Percentiles rank a stretch among this genome's conserved stretches.
phyloP scores from a whole-genome alignment of 2,329 filamentous ascomycete species.

The Penicillium sp. region DNA sequence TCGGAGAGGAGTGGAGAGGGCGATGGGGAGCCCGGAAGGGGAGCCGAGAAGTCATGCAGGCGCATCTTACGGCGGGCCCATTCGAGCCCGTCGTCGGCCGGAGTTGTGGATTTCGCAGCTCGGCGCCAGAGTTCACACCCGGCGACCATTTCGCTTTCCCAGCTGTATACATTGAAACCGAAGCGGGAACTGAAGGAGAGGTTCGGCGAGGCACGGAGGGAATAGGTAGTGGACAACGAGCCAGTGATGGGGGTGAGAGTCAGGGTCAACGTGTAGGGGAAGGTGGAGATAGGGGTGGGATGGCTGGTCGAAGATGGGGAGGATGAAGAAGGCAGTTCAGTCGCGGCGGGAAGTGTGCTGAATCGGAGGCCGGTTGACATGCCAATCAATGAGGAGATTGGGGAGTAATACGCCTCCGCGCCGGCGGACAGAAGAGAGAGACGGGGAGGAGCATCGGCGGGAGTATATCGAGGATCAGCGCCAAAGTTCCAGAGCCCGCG shows the following conservation, averaged over 20 bases:
- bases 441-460: slow-evolving; percentile 56
- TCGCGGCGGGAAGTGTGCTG: slow-evolving; percentile 71
- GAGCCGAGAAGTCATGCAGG: slow-evolving; percentile 28
- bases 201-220: slow-evolving; percentile 80
- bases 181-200: slow-evolving; percentile 87
- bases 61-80: slow-evolving; percentile 43
- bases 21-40: slow-evolving; percentile 21
- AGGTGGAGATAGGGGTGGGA: slow-evolving; percentile 61
- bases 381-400: slow-evolving; percentile 89
- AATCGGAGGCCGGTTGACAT: slow-evolving; percentile 88
- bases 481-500: slow-evolving; percentile 95
- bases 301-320: slow-evolving; percentile 25
- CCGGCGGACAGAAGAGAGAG: slow-evolving; percentile 84
- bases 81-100: slow-evolving; percentile 50
- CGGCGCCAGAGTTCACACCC: slow-evolving; percentile 92
- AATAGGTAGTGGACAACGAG: slow-evolving; percentile 86
- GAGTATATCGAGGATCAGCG: slow-evolving; percentile 53
- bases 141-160: slow-evolving; percentile 90
- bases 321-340: slow-evolving; percentile 27
- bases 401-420: slow-evolving; percentile 92
- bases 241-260: slow-evolving; percentile 95
- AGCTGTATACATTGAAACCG: slow-evolving; percentile 97
- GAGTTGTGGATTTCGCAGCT: slow-evolving; percentile 16
- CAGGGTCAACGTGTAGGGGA: slow-evolving; percentile 89
- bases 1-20: slow-evolving; percentile 19